Evolutionary conservation across 2,329 filamentous ascomycete genomes (phyloP), one percentile per base, ranked within the genome.

Genomic region (Karstenula rhodostoma): DNA sequence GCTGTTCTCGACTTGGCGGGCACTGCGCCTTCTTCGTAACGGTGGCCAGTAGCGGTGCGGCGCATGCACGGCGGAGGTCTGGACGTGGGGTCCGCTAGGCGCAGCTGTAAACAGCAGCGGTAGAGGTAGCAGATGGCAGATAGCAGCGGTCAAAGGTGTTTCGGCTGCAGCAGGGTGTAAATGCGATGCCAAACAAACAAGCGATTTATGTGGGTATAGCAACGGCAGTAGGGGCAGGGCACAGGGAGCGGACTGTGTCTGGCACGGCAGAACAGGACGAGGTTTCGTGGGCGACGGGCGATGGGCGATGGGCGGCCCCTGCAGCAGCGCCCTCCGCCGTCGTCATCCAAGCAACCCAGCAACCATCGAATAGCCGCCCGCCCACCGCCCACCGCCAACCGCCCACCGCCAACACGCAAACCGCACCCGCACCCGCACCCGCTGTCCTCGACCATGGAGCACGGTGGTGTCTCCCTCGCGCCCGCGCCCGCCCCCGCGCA

Each of bases 391-490:
- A 8, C 27, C 27, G 8, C 27, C 32, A 49, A n/a, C 35, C 29
- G 40, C 23, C 25, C 19, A 53, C 32, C 37, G 25, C 3, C 47
- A n/a, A n/a, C 17, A 17, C 29, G 33, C 3, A 40, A 10, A 37
- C 5, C 23, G 17, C 32, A 15, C n/a, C 44, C n/a, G n/a, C n/a
- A n/a, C n/a, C 7, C 27, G 46, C 58, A 19, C 51, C 43, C 19
- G 23, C n/a, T 51, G 42, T 57, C 25, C 46, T 27, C 55, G 57
- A 65, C 32, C 66, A 70, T 69, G 65, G 68, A 67, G 44, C 61
- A 70, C 64, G 71, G 67, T 67, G 61, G 70, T 64, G 71, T 66
- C 68, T 57, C 67, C 48, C 61, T 58, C 57, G 58, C 63, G 10
- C 49, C 51, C 15, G 40, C 58, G 27, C 62, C 52, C 59, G 73